These are phyloP conservation scores for Coprinopsis sp. DNA, from an alignment of 768 basidiomycete species.

Conservation along the genomic window DNA sequence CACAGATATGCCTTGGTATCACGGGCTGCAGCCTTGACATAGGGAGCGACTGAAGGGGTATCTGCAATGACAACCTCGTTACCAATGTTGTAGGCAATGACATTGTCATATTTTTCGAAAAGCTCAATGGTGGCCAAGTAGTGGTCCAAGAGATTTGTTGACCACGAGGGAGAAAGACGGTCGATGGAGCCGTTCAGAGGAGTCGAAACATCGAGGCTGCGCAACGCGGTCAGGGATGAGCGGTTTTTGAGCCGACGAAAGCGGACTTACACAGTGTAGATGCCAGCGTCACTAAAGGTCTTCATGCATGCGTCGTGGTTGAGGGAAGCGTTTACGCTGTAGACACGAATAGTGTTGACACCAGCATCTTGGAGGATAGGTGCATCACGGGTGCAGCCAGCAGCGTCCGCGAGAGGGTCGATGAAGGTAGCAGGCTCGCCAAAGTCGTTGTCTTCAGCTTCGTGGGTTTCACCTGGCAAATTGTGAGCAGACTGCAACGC, in stretches of 20 bases:
- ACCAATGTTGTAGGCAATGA: constrained; percentile 85
- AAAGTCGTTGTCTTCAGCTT: constrained; percentile 54
- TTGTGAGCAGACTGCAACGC: constrained; percentile 4
- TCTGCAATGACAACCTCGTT: constrained; percentile 68
- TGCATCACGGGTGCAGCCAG: constrained; percentile 73
- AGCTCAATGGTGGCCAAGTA: constrained; percentile 75
- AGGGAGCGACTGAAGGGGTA: constrained; percentile 63
- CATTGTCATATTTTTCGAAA: constrained; percentile 85
- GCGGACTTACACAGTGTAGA: constrained; percentile 77
- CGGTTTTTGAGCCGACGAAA: constrained; percentile 2
- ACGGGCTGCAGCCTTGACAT: constrained; percentile 87
- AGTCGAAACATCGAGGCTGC: constrained; percentile 80
- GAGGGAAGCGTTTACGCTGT: constrained; percentile 76
- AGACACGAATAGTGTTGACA: constrained; percentile 80
- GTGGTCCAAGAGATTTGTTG: constrained; percentile 71
- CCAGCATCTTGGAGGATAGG: constrained; percentile 71
- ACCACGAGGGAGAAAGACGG: constrained; percentile 69
- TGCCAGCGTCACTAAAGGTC: constrained; percentile 68
- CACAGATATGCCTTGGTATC: constrained; percentile 84
- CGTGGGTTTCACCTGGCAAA: constrained; percentile 35
- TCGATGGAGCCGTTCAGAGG: constrained; percentile 86
- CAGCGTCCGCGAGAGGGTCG: constrained; percentile 69
- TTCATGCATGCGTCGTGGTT: constrained; percentile 90
- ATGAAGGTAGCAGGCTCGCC: constrained; percentile 69
- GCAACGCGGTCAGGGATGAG: constrained; percentile 8